phyloP scores from a whole-genome alignment of 371 early-diverging fungal genomes.

The Mortierella sp. region DNA sequence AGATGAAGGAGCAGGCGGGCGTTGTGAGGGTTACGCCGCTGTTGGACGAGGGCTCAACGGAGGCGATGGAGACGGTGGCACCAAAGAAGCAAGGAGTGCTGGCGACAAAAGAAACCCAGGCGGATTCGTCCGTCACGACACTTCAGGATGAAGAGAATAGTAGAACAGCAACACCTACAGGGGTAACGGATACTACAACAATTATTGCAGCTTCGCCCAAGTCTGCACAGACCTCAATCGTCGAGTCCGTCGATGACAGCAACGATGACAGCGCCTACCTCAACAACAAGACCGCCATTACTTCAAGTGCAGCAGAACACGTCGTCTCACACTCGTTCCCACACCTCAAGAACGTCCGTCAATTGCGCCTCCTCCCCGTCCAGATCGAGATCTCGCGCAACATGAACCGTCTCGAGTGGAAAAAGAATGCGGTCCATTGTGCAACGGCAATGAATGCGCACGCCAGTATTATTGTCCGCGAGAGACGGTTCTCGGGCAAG shows the following conservation, averaged over 20 bases:
- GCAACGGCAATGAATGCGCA: constrained; percentile 40
- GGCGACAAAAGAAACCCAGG: constrained; percentile 12
- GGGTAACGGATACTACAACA: neutral
- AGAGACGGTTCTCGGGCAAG: constrained; percentile 34
- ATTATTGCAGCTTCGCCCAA: neutral
- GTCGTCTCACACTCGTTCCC: constrained; percentile 30
- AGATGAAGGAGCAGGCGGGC: neutral
- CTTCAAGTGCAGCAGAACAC: neutral
- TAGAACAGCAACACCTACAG: neutral
- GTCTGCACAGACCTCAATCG: neutral
- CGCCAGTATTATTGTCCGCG: constrained; percentile 45
- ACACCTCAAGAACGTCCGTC: constrained; percentile 28
- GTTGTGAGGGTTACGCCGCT: neutral
- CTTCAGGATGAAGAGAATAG: neutral
- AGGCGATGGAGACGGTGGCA: neutral
- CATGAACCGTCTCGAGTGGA: constrained; percentile 37
- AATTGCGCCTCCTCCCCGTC: constrained; percentile 26
- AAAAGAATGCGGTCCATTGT: constrained; percentile 42
- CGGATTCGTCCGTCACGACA: constrained; percentile 27
- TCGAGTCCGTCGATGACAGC: neutral
- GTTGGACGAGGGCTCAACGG: neutral
- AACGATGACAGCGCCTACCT: neutral
- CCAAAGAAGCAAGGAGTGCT: neutral
- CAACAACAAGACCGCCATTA: neutral
- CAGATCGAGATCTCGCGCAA: constrained; percentile 43